phyloP scores from a whole-genome alignment of 2,329 filamentous ascomycete genomes.

The Zymoseptoria ardabiliae region DNA sequence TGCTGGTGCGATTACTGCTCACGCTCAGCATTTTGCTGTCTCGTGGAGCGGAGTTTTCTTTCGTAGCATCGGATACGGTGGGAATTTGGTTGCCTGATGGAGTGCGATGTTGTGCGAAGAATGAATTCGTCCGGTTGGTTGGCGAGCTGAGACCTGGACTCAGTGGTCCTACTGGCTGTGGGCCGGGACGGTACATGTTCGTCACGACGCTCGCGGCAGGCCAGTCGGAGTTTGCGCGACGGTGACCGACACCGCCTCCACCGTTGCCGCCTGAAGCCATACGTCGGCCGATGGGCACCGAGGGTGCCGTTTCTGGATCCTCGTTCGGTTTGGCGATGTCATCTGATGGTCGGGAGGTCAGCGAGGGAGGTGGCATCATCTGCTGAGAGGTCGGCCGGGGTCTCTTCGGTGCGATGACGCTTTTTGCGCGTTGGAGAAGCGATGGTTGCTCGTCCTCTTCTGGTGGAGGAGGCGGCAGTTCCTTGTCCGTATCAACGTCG shows the following conservation, averaged over 20 bases:
- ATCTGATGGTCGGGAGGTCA: constrained; percentile 3
- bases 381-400: constrained; percentile 29
- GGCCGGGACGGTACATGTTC: constrained; percentile 77
- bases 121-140: constrained; percentile 47
- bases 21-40: constrained; percentile 25
- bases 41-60: constrained; percentile 16
- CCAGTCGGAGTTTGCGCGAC: constrained; percentile 40
- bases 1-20: constrained; percentile 18
- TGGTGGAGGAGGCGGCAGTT: constrained; percentile 65
- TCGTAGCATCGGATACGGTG: constrained; percentile 21
- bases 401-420: constrained; percentile 43
- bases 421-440: constrained; percentile 54
- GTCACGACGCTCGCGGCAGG: constrained; percentile 62
- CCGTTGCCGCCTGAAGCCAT: background rate
- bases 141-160: constrained; percentile 52
- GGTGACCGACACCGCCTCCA: constrained; percentile 31
- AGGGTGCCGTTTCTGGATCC: constrained; percentile 67
- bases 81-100: constrained; percentile 42
- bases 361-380: constrained; percentile 1
- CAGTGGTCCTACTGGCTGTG: constrained; percentile 28
- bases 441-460: constrained; percentile 44
- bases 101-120: constrained; percentile 43
- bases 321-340: constrained; percentile 28
- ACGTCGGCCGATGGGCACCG: constrained; percentile 58
- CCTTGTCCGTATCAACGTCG: constrained; percentile 60